Conservation (phyloP, 176 grass and related monocot genomes). For the Ampelocalamus luodianensis region DNA sequence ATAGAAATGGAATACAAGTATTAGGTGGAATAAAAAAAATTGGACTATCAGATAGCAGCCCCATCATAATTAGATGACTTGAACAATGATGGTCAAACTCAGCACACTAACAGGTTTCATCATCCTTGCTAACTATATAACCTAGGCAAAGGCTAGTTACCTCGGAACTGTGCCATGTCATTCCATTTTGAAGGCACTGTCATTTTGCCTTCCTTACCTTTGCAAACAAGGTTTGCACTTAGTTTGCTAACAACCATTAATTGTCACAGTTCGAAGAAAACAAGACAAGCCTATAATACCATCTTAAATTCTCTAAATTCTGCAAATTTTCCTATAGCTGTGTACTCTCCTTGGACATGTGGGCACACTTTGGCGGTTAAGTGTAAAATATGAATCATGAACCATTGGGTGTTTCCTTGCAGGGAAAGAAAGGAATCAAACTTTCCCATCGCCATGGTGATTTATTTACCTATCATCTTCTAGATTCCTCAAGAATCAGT, state of each 20-base stretch:
- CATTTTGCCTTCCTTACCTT: background rate
- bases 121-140: background rate
- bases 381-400: background rate
- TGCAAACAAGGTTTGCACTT: background rate
- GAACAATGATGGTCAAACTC: background rate
- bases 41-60: background rate
- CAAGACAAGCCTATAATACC: background rate
- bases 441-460: background rate
- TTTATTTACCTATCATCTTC: background rate
- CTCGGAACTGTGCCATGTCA: background rate
- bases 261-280: background rate
- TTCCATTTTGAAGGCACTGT: background rate
- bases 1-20: background rate
- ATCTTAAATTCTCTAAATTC: background rate
- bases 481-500: constrained; percentile 27
- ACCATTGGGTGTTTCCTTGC: background rate
- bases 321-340: background rate
- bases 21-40: background rate
- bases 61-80: background rate
- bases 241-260: background rate
- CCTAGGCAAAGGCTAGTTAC: background rate
- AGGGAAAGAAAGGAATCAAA: constrained; percentile 32
- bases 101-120: background rate
- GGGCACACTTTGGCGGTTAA: background rate
- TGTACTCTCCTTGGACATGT: background rate